These are phyloP conservation scores for Trichocladium antarcticum DNA, from an alignment of 495 filamentous ascomycete species.

Conservation along the genomic window DNA sequence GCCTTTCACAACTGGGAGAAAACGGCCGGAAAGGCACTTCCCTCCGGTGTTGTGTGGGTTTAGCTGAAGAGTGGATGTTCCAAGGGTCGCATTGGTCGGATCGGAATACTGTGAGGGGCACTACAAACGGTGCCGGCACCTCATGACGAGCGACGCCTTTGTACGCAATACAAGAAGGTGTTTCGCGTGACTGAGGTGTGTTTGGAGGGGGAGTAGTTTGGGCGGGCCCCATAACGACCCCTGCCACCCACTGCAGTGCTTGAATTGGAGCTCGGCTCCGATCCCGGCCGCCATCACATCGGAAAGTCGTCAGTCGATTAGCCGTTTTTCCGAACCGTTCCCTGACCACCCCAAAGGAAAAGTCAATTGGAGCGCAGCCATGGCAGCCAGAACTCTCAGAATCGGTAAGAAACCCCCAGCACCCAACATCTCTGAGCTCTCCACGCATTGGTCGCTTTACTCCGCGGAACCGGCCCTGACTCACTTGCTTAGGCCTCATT, in stretches of 20 bases:
- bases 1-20: not conserved
- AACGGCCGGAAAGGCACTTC: not conserved
- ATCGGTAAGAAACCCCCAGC: slow-evolving; percentile 40
- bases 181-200: too few species aligned
- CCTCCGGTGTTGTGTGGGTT: too few species aligned
- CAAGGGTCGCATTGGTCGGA: too few species aligned
- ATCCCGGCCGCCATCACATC: slow-evolving; percentile 1
- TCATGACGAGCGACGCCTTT: too few species aligned
- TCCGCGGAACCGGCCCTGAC: not conserved
- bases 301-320: not conserved
- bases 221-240: too few species aligned
- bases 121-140: too few species aligned
- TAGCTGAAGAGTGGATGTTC: too few species aligned
- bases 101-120: too few species aligned
- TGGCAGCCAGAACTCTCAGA: slow-evolving; percentile 47
- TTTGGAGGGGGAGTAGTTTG: too few species aligned
- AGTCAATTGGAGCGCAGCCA: slow-evolving; percentile 26
- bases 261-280: not conserved
- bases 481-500: slow-evolving; percentile 62
- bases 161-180: too few species aligned
- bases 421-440: not conserved
- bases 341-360: slow-evolving; percentile 1
- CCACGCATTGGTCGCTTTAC: not conserved
- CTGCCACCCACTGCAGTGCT: not conserved
- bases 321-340: not conserved